Conservation (phyloP, 768 basidiomycete genomes). For the Trichaptum fuscoviolaceum region DNA sequence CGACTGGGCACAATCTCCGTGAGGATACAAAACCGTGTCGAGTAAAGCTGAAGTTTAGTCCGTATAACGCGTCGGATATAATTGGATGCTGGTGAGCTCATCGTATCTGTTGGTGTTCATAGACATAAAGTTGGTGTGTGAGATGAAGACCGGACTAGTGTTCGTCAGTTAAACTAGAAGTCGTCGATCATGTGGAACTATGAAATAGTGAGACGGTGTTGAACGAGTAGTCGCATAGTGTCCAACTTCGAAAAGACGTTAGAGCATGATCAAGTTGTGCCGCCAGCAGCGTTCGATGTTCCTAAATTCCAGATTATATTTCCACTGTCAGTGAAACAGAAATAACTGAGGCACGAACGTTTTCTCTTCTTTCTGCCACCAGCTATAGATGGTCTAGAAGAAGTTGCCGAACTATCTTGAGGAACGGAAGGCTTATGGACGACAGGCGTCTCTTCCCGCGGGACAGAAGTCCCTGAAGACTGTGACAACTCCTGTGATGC, state of each 20-base stretch:
- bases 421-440: background rate
- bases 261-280: background rate
- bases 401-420: constrained; percentile 22
- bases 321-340: constrained; percentile 10
- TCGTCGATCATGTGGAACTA: background rate
- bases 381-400: constrained; percentile 42
- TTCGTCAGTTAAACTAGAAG: background rate
- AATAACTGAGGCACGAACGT: constrained; percentile 40
- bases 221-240: no score
- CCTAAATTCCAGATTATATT: background rate
- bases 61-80: background rate
- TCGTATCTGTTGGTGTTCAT: background rate
- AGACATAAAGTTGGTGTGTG: background rate
- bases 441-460: constrained; percentile 29
- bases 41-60: background rate
- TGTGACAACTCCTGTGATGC: constrained; percentile 21
- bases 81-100: background rate
- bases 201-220: background rate
- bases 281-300: background rate
- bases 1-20: background rate
- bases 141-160: background rate
- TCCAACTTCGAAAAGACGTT: no score
- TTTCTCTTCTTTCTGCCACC: constrained; percentile 73
- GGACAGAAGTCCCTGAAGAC: constrained; percentile 29
- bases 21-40: background rate